Base-by-base conservation (phyloP, 371 early-diverging fungal genomes). In the Chytridiales sp. region DNA sequence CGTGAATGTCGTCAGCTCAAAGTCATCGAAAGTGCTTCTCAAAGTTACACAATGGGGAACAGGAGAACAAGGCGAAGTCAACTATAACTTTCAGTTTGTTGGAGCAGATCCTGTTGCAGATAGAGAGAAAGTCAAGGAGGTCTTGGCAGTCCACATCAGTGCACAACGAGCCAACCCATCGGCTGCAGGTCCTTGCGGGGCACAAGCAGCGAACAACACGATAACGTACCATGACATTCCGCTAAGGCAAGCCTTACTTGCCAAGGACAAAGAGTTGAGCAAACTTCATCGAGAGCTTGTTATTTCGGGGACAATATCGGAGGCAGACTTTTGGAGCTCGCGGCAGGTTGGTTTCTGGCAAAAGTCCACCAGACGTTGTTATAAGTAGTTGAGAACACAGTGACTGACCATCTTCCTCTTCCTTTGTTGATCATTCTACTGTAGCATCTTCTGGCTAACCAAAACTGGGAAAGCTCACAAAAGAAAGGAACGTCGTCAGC, bases 251-350 rank as follows among this genome's bases (percentile, higher is more conserved):
- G 76, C 78, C 1, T 73, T 92, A 8, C 64, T 94, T 30, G 72
- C 82, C 0, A 79, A 85, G 17, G 86, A 87, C 59, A 66, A 74
- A 64, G 91, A 89, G 4, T 72, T 93, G 5, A 81, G 83, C 19
- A 77, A 75, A 26, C 72, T 93, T 24, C 92, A 93, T 72, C 79
- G 75, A 60, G 90, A 87, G n/a, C 70, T 95, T 36, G 94, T 94
- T 3, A 71, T 92, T 26, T 68, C 77, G 0, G 87, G 87, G 31
- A 80, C 80, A 38, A 80, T 95, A 0, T 72, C 80, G 8, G 95
- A 95, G 67, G 92, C 93, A 58, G 95, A 93, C 61, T 95, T 95
- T 63, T 95, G 95, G 95, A 83, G 85, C 51, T 85, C 84, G 55
- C 80, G 91, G 13, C 80, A 87, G 68, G 85, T 87, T 29, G 71